Evolutionary conservation across 495 filamentous ascomycete species (phyloP).

Genomic region (Aspergillus olivimuriae): DNA sequence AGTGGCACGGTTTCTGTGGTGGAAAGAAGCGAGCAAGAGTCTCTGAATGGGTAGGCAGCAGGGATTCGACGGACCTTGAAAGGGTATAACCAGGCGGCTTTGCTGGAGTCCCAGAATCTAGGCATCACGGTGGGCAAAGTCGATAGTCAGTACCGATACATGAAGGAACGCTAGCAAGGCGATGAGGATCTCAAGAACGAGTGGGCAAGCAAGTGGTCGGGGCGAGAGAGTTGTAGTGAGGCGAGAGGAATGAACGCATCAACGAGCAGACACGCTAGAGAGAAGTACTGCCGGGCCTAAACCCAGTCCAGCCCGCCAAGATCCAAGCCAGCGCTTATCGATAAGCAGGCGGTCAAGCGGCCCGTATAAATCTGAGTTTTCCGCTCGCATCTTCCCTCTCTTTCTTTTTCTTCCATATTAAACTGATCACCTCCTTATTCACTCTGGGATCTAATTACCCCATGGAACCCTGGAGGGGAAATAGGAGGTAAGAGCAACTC

Average conservation of each 20-base stretch:
- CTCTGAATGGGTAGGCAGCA: background rate
- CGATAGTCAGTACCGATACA: background rate
- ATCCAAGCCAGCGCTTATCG: slow-evolving; percentile 43
- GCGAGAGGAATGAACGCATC: no score
- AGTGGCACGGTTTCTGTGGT: background rate
- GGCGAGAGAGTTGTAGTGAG: no score
- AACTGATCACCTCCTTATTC: slow-evolving; percentile 44
- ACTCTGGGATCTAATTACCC: slow-evolving; percentile 36
- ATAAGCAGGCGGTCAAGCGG: slow-evolving; percentile 28
- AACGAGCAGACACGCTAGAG: no score
- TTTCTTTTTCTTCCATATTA: slow-evolving; percentile 29
- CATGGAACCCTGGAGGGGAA: slow-evolving; percentile 44
- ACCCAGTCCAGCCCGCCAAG: slow-evolving; percentile 5
- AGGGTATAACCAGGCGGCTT: slow-evolving; percentile 51
- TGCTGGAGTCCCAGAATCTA: slow-evolving; percentile 19
- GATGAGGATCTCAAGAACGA: slow-evolving; percentile 5
- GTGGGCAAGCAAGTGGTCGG: no score
- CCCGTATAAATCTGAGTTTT: slow-evolving; percentile 20
- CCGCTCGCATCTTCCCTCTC: slow-evolving; percentile 27
- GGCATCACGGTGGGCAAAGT: slow-evolving; percentile 11
- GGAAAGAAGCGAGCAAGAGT: background rate
- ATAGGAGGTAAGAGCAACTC: slow-evolving; percentile 39
- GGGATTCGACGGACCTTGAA: slow-evolving; percentile 35
- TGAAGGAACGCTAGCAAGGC: background rate
- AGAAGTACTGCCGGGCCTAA: slow-evolving; percentile 1